Evolutionary conservation across 768 basidiomycete species (phyloP).

Genomic region (Naematelia encephala): DNA sequence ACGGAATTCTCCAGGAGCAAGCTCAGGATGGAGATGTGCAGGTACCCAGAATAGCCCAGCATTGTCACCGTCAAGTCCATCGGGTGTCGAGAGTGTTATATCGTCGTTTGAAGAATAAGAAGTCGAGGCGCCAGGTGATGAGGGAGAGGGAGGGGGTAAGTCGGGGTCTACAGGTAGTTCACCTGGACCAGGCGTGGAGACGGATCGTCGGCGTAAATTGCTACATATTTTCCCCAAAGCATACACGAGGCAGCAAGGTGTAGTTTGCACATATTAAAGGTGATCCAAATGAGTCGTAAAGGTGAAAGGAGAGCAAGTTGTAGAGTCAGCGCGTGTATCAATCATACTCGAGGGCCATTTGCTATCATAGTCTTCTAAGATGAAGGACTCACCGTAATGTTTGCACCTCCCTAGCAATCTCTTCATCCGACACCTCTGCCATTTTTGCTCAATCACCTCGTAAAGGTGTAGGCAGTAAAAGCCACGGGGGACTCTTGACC

Average conservation of each 20-base stretch:
- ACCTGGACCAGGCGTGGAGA: slow-evolving; percentile 68
- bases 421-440: slow-evolving; percentile 42
- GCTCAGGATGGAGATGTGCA: slow-evolving; percentile 91
- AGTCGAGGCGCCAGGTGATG: slow-evolving; percentile 37
- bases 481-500: too few species aligned
- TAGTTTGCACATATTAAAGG: too few species aligned
- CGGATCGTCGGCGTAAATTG: slow-evolving; percentile 69
- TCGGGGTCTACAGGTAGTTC: slow-evolving; percentile 85
- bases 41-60: slow-evolving; percentile 98
- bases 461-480: too few species aligned
- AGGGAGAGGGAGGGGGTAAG: slow-evolving; percentile 71
- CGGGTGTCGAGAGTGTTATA: slow-evolving; percentile 39
- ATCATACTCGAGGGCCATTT: not conserved
- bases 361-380: not conserved
- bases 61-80: slow-evolving; percentile 61
- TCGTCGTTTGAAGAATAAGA: slow-evolving; percentile 37
- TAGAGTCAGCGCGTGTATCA: not conserved
- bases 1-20: slow-evolving; percentile 92
- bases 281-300: not conserved
- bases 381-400: slow-evolving; percentile 41
- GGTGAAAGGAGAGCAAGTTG: not conserved
- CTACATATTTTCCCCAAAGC: slow-evolving; percentile 16
- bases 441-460: too few species aligned
- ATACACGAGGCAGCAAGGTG: not conserved
- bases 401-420: slow-evolving; percentile 47